Conservation (phyloP, 768 basidiomycete species). For the Collybia sp. region DNA sequence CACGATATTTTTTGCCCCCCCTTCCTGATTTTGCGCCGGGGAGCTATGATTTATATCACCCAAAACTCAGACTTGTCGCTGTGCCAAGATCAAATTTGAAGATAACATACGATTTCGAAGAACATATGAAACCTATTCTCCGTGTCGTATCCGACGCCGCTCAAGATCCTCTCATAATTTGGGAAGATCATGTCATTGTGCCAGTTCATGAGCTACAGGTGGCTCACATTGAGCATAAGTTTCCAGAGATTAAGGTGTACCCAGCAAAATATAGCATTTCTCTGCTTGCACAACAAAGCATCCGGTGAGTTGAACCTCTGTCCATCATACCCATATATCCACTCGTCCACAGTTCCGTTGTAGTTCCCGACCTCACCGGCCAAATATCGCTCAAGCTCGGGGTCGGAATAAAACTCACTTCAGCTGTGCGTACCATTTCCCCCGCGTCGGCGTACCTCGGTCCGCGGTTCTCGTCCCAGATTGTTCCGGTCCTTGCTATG, state of each 20-base stretch:
- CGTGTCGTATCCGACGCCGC: constrained; percentile 31
- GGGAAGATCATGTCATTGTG: constrained; percentile 32
- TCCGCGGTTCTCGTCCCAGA: constrained; percentile 48
- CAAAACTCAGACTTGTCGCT: constrained; percentile 42
- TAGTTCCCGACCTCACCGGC: constrained; percentile 40
- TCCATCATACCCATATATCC: neutral
- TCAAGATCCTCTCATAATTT: constrained; percentile 26
- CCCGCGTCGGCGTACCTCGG: constrained; percentile 53
- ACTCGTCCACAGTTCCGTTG: constrained; percentile 37
- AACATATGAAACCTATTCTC: constrained; percentile 34
- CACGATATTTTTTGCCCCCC: constrained; percentile 46
- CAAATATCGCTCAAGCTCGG: constrained; percentile 50
- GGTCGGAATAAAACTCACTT: constrained; percentile 53
- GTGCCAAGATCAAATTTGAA: constrained; percentile 37
- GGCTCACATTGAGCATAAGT: constrained; percentile 44
- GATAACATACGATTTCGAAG: constrained; percentile 49
- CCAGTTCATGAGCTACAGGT: constrained; percentile 56
- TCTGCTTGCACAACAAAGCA: constrained; percentile 47
- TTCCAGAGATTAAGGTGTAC: constrained; percentile 38
- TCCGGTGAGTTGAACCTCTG: constrained; percentile 31
- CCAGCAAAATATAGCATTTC: constrained; percentile 37
- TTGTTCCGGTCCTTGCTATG: constrained; percentile 44
- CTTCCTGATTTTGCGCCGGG: constrained; percentile 40
- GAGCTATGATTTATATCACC: constrained; percentile 43
- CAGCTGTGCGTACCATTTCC: constrained; percentile 55